Percentiles rank a stretch among this genome's conserved stretches.
These are phyloP conservation scores for Colletotrichum sublineola DNA, from an alignment of 2,329 filamentous ascomycete genomes.

Conservation along the genomic window DNA sequence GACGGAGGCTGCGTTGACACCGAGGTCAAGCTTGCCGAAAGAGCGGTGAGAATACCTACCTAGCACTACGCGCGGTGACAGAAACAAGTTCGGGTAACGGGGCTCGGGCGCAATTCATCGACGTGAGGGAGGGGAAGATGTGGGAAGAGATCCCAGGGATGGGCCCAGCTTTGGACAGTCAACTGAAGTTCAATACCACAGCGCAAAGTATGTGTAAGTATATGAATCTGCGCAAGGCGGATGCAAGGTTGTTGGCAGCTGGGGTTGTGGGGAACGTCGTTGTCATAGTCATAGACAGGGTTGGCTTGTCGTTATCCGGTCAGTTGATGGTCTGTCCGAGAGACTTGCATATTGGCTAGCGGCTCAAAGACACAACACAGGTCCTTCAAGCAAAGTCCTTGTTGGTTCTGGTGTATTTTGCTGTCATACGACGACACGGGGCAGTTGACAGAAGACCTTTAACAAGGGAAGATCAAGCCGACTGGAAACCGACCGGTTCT, in stretches of 20 bases:
- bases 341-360: background rate
- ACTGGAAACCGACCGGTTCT: background rate
- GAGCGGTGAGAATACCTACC: constrained; percentile 29
- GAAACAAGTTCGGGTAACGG: constrained; percentile 17
- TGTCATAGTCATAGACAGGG: background rate
- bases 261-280: constrained; percentile 16
- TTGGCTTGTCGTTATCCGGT: constrained; percentile 10
- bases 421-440: background rate
- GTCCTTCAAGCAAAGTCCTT: constrained; percentile 1
- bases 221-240: constrained; percentile 19
- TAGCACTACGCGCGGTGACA: constrained; percentile 4
- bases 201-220: background rate
- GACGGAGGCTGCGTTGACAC: constrained; percentile 17
- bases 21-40: constrained; percentile 25
- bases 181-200: constrained; percentile 20
- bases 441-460: background rate
- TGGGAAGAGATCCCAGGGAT: constrained; percentile 29
- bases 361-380: background rate
- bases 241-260: background rate
- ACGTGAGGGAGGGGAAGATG: background rate
- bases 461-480: background rate
- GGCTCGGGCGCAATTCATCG: constrained; percentile 2
- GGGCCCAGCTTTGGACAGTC: constrained; percentile 12
- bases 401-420: background rate
- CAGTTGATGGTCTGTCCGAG: constrained; percentile 1